Percentiles rank a stretch among this genome's conserved stretches.
Evolutionary conservation across 768 basidiomycete species (phyloP).

Genomic region (Russula sp.): DNA sequence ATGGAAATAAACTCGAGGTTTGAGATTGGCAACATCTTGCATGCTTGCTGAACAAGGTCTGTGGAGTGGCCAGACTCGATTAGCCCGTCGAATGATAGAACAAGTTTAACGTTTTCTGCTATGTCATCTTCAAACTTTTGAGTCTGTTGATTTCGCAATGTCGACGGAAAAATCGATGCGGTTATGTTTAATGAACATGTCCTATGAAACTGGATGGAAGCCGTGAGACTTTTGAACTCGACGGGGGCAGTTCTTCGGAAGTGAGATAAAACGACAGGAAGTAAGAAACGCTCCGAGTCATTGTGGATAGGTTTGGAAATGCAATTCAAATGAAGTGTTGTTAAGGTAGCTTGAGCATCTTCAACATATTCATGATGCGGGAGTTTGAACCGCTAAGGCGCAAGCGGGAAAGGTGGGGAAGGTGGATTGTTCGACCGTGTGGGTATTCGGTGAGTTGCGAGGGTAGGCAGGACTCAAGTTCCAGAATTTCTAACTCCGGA

Average conservation of each 20-base stretch:
- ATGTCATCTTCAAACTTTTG: neutral
- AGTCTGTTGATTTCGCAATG: neutral
- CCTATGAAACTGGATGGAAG: neutral
- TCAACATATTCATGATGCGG: conserved; percentile 10
- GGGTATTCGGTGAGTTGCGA: neutral
- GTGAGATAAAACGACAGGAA: conserved; percentile 6
- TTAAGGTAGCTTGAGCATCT: conserved; percentile 6
- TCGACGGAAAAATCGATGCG: neutral
- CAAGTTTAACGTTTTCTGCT: neutral
- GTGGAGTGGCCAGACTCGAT: neutral
- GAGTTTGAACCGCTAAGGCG: conserved; percentile 7
- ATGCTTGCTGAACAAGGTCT: neutral
- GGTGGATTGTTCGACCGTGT: neutral
- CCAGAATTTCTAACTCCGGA: conserved; percentile 12
- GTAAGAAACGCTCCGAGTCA: neutral
- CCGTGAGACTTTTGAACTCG: conserved; percentile 4
- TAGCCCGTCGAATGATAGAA: neutral
- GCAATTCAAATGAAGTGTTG: conserved; percentile 7
- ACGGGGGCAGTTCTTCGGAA: neutral
- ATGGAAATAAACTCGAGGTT: conserved; percentile 13
- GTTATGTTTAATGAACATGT: neutral
- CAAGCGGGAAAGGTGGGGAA: conserved; percentile 11
- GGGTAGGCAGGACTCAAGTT: conserved; percentile 8
- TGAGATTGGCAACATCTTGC: no score
- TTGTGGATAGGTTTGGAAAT: neutral